Base-by-base conservation (phyloP, 1,284 basidiomycete genomes). In the Marasmius fiardii region DNA sequence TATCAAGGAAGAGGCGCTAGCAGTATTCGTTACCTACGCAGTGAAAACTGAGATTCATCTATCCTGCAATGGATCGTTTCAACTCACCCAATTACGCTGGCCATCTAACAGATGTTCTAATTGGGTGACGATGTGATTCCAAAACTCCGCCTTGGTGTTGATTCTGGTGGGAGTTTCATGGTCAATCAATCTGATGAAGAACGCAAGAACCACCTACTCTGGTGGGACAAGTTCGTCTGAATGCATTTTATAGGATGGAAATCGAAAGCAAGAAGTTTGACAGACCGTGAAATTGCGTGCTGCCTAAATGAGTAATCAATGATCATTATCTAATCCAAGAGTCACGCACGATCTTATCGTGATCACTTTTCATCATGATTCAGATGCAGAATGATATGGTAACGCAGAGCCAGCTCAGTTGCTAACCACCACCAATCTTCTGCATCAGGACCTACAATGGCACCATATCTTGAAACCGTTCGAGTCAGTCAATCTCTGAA, bases 391-490 rank as follows among this genome's bases (percentile, higher is more conserved):
- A n/a, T n/a, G n/a, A n/a, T n/a, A n/a, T n/a, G n/a, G n/a, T n/a
- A n/a, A n/a, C n/a, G n/a, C n/a, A n/a, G n/a, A n/a, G 39, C 39
- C 39, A 41, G 39, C 39, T 52, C 43, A 26, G 18, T 52, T 54
- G 16, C 41, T 41, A 43, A 51, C 49, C 39, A 53, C 51, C 48
- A 53, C 47, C 28, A 23, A 11, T 33, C 26, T 18, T 53, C 39
- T 56, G 45, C 35, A 45, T 51, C 18, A 39, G 33, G 21, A 24
- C 47, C 49, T 68, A 62, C 31, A 52, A 93, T 95, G 92, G 78
- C 90, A 12, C 93, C 94, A 33, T 96, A 93, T 74, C 85, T 96
- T 64, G 84, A 93, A 63, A 88, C 87, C 12, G 83, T 95, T 59
- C 89, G 85, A 72, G 94, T 89, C 62, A 61, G 79, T 59, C 20